Evolutionary conservation across 805 yeast genomes (phyloP).

Genomic region (Maudiozyma barnettii): DNA sequence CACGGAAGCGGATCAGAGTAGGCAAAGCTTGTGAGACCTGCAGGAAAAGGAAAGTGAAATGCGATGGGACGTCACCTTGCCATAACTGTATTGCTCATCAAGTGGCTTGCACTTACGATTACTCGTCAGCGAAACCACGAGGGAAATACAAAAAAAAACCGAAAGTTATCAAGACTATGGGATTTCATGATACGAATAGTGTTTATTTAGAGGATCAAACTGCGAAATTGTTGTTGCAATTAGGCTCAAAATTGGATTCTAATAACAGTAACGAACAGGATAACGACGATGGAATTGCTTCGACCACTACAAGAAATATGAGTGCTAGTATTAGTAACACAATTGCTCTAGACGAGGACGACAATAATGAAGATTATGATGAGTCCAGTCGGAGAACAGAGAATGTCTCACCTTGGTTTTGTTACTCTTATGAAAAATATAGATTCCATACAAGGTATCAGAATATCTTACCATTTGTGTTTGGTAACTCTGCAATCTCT

Average conservation of each 20-base stretch:
- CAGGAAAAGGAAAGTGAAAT: slow-evolving; percentile 20
- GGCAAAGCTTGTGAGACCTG: slow-evolving; percentile 19
- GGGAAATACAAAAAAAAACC: slow-evolving; percentile 1
- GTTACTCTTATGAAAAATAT: slow-evolving; percentile 35
- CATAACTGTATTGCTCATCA: slow-evolving; percentile 11
- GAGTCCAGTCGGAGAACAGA: background rate
- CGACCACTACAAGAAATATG: background rate
- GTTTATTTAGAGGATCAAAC: slow-evolving; percentile 3
- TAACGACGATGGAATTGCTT: background rate
- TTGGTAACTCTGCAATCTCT: slow-evolving; percentile 30
- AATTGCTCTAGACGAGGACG: no score
- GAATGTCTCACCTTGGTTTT: slow-evolving; percentile 17
- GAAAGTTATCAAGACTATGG: background rate
- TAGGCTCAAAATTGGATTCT: background rate
- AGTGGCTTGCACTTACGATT: slow-evolving; percentile 10
- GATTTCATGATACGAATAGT: background rate
- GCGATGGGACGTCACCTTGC: slow-evolving; percentile 20
- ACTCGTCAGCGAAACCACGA: background rate
- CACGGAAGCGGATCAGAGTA: slow-evolving; percentile 8
- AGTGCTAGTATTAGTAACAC: no score
- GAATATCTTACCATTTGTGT: slow-evolving; percentile 32
- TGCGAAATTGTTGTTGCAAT: slow-evolving; percentile 2
- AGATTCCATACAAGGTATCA: slow-evolving; percentile 40
- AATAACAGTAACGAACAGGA: background rate
- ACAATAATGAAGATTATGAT: no score